A percentile compares a stretch with the other conserved stretches of the same genome.
Evolutionary conservation across 495 filamentous ascomycete genomes (phyloP).

Genomic region (Talaromyces trachyspermus): DNA sequence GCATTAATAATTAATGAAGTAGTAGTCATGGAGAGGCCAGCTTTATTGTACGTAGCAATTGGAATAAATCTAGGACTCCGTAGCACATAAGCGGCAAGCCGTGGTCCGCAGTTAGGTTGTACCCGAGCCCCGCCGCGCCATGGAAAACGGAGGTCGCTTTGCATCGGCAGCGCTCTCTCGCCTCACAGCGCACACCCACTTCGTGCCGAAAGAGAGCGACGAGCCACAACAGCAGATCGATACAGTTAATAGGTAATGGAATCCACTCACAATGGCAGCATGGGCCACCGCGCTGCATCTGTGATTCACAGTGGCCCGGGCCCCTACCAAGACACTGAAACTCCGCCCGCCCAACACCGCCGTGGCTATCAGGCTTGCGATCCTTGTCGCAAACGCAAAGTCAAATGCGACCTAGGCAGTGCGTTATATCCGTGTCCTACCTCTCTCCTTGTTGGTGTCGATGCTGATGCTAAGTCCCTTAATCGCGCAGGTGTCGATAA

Average conservation of each 20-base stretch:
- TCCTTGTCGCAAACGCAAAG: constrained; percentile 83
- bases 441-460: not conserved
- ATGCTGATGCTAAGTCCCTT: not conserved
- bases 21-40: too few relatives aligned
- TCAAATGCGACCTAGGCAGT: constrained; percentile 87
- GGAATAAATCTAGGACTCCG: too few relatives aligned
- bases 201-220: constrained; percentile 14
- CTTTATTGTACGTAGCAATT: too few relatives aligned
- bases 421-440: constrained; percentile 12
- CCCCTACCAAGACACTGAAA: constrained; percentile 19
- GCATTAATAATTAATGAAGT: too few relatives aligned
- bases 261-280: not conserved
- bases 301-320: constrained; percentile 15
- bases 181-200: constrained; percentile 14
- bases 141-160: constrained; percentile 38
- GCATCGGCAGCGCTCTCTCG: constrained; percentile 40
- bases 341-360: constrained; percentile 48
- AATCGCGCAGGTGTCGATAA: constrained; percentile 63
- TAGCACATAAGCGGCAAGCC: too few relatives aligned
- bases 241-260: not conserved
- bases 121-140: too few relatives aligned
- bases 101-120: too few relatives aligned
- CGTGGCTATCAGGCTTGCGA: constrained; percentile 84
- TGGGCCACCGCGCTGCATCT: not conserved
- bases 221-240: not conserved